Base-by-base conservation (phyloP, 2,329 filamentous ascomycete genomes). In the Scopulariopsis brevicaulis region DNA sequence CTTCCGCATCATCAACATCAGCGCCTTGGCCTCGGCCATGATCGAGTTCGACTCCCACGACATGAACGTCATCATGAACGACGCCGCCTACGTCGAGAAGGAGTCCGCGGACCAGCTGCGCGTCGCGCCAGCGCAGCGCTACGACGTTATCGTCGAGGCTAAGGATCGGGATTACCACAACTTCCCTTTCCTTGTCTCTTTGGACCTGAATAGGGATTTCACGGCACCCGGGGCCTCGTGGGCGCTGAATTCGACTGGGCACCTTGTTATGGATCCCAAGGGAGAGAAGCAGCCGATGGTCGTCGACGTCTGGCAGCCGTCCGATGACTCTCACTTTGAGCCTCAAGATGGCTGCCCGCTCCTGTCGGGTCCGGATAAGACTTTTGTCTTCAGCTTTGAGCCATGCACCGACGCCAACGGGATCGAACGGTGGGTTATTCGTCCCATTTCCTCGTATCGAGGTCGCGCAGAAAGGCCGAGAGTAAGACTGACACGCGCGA, bases 351-450 rank as follows among this genome's bases (percentile, higher is more conserved):
- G 74, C 6, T 67, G 76, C 58, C 66, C 71, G 1, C 70, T 81
- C 1, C 74, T 77, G n/a, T 73, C 75, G 10, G 68, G 78, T 0
- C 79, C 84, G 1, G 75, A 81, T 65, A 74, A 79, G 64, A 75
- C 77, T 18, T 75, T 88, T 62, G 74, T 74, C 22, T 74, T 89
- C 4, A 71, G 74, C 65, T 77, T 83, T 58, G 65, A 69, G 54
- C 85, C 85, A 72, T 80, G 83, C 66, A 74, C 77, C 37, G 79
- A 89, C 46, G 73, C 70, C 35, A 80, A 89, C 63, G 83, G 82
- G 8, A 78, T 81, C 40, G 77, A 76, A 57, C 86, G 87, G 74
- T 76, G 65, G 62, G 64, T 59, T 24, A 11, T 24, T 22, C 7
- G 34, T 37, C 46, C 40, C 18, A 7, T 35, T 15, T 32, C 20